Percentiles rank a stretch among this genome's conserved stretches.
Conservation (phyloP, 306 rosid species). For the Herpetospermum pedunculosum region DNA sequence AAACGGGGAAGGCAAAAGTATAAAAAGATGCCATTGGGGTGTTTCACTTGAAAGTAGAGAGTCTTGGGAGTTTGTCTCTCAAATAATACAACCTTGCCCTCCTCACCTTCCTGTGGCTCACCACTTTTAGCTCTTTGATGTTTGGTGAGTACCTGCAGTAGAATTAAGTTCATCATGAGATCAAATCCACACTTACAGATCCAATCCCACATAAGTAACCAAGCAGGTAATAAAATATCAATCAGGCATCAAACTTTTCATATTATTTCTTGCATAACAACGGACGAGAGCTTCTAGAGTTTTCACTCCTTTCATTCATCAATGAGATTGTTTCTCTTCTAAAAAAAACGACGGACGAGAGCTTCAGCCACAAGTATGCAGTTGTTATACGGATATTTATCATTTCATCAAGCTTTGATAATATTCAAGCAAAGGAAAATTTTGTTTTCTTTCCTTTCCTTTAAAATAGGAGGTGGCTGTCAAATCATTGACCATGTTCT, state of each 20-base stretch:
- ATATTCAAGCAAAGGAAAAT: neutral
- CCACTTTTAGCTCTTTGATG: slow-evolving; percentile 75
- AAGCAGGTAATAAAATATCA: neutral
- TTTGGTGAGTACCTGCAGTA: slow-evolving; percentile 77
- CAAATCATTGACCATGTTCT: neutral
- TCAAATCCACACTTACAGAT: neutral
- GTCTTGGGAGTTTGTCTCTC: slow-evolving; percentile 92
- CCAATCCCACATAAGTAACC: neutral
- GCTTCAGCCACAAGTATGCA: neutral
- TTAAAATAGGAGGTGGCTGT: neutral
- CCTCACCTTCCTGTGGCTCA: slow-evolving; percentile 78
- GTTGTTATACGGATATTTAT: neutral
- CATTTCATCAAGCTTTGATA: neutral
- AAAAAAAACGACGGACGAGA: neutral
- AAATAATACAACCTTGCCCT: slow-evolving; percentile 81
- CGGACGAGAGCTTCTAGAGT: neutral
- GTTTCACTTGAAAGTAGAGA: slow-evolving; percentile 81
- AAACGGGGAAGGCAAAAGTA: slow-evolving; percentile 14
- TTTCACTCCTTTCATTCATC: no score
- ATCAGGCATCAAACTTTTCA: neutral
- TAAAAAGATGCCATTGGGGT: neutral
- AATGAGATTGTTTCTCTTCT: no score
- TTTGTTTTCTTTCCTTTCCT: neutral
- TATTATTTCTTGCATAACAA: neutral
- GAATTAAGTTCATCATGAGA: neutral